These are phyloP conservation scores for Aspergillus oerlinghausenensis DNA, from an alignment of 2,329 filamentous ascomycete genomes.

Conservation along the genomic window DNA sequence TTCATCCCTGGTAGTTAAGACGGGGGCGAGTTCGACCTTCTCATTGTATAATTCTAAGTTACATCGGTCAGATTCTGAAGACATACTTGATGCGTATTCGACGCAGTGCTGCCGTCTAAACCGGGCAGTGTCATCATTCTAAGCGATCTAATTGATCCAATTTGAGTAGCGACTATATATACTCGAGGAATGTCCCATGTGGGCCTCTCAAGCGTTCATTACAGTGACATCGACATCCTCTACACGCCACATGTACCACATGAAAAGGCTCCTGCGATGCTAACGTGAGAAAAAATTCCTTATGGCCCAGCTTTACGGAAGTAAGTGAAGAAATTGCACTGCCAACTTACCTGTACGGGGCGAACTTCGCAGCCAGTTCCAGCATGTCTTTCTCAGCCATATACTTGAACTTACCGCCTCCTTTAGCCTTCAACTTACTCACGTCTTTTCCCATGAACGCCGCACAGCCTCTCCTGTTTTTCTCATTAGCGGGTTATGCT, in stretches of 20 bases:
- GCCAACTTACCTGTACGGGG: constrained; percentile 64
- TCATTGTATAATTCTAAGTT: background rate
- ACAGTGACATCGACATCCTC: constrained; percentile 69
- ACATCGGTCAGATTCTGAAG: background rate
- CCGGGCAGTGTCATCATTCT: background rate
- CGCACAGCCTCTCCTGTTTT: constrained; percentile 71
- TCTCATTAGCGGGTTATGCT: constrained; percentile 7
- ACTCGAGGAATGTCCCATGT: background rate
- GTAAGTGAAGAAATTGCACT: background rate
- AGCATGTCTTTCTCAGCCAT: constrained; percentile 93
- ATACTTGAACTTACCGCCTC: constrained; percentile 93
- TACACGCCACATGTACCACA: constrained; percentile 98
- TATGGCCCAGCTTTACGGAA: background rate
- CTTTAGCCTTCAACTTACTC: constrained; percentile 71
- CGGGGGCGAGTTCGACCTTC: background rate
- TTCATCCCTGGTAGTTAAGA: background rate
- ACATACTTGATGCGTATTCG: background rate
- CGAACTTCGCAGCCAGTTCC: constrained; percentile 72
- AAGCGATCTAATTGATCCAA: background rate
- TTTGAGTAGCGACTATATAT: background rate
- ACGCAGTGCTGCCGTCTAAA: background rate
- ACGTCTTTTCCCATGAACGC: constrained; percentile 79
- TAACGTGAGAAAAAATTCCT: constrained; percentile 12
- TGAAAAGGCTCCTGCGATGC: constrained; percentile 70
- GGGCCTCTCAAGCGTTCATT: constrained; percentile 26